These are phyloP conservation scores for Fomitopsis schrenkii DNA, from an alignment of 1,284 basidiomycete species.

Conservation along the genomic window DNA sequence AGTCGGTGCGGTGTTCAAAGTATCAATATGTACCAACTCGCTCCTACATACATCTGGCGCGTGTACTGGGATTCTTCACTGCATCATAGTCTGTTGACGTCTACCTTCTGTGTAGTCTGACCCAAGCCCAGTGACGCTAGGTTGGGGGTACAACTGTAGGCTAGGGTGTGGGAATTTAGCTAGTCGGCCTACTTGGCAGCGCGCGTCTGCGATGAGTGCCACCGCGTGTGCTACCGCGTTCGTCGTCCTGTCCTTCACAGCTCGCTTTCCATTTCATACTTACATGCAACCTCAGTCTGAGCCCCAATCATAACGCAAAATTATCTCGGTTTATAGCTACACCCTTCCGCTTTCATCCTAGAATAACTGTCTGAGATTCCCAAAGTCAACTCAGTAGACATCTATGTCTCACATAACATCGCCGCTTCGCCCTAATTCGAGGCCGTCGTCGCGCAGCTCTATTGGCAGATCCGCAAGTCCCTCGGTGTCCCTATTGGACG, in stretches of 20 bases:
- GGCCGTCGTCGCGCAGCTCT: constrained; percentile 59
- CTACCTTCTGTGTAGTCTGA: too few relatives aligned
- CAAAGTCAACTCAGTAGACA: not conserved
- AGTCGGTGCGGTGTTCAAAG: too few relatives aligned
- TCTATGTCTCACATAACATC: not conserved
- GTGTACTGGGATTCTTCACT: too few relatives aligned
- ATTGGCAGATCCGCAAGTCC: constrained; percentile 41
- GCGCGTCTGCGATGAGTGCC: not conserved
- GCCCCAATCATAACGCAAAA: not conserved
- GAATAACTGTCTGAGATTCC: not conserved
- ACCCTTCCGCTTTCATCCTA: not conserved
- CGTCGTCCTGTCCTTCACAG: not conserved
- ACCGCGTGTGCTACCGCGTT: not conserved
- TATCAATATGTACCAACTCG: too few relatives aligned
- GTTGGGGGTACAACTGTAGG: not conserved
- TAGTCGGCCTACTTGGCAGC: not conserved
- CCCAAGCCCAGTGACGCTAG: too few relatives aligned
- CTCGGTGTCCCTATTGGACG: constrained; percentile 42
- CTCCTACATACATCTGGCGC: too few relatives aligned
- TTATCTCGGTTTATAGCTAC: not conserved
- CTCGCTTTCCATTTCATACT: not conserved
- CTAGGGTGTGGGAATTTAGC: not conserved
- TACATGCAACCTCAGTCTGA: not conserved
- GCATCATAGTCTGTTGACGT: too few relatives aligned
- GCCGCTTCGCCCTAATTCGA: constrained; percentile 3